Base-by-base conservation (phyloP, 192 early-diverging fungal species). In the Lunasporangiospora selenospora region DNA sequence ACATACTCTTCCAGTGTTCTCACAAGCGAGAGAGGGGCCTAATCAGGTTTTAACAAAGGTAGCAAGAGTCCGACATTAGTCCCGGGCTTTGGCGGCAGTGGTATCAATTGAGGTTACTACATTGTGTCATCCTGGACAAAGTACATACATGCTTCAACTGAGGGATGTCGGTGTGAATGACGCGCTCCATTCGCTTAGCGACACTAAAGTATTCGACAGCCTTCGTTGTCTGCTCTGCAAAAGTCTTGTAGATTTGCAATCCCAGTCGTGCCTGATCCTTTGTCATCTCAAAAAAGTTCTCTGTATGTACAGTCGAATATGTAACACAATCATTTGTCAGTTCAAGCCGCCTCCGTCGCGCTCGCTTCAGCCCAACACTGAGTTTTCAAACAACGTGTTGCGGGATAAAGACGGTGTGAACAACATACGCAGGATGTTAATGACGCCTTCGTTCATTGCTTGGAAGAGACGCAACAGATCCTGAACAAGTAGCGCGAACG, bases 381-480 rank as follows among this genome's bases (percentile, higher is more conserved):
- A n/a, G n/a, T n/a, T n/a, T n/a, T n/a, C n/a, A n/a, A n/a, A n/a
- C n/a, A n/a, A n/a, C n/a, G n/a, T n/a, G n/a, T n/a, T n/a, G n/a
- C n/a, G n/a, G n/a, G n/a, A n/a, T n/a, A 50, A 31, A 33, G 31
- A 27, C 31, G 1, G 32, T 27, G 29, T 19, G 32, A 23, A 8
- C 34, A 33, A 50, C 78, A 52, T 80, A 87, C 89, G 82, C 16
- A 93, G 75, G 47, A 92, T 84, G 58, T 85, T 83, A 33, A 93
- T 85, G 13, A 92, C 87, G 21, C 86, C 90, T 80, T 93, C 92
- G 64, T 93, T 93, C 54, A 89, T 67, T 13, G 86, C 78, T 56
- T 90, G 87, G 63, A 92, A 93, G 6, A 93, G 54, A 6, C 80
- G 75, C 50, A 93, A 64, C 57, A 92, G 79, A 58, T 93, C 92